Conservation (phyloP, 495 filamentous ascomycete genomes). For the Annulohypoxylon stygium region DNA sequence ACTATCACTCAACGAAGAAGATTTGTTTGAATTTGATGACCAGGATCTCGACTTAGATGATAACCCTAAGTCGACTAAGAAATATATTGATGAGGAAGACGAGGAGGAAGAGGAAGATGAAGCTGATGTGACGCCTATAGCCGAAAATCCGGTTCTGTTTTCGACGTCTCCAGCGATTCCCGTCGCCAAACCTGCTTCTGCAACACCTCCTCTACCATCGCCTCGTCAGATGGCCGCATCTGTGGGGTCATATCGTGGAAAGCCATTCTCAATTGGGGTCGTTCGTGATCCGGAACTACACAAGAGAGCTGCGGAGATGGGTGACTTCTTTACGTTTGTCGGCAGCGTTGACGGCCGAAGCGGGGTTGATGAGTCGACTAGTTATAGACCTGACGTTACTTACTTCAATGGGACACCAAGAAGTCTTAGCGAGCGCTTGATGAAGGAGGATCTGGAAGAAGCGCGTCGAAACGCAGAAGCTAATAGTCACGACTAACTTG, state of each 20-base stretch:
- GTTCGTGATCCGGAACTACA: conserved; percentile 58
- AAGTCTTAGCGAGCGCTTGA: conserved; percentile 60
- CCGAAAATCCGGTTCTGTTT: conserved; percentile 43
- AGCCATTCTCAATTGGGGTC: conserved; percentile 51
- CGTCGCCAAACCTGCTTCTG: conserved; percentile 39
- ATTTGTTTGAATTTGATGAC: conserved; percentile 49
- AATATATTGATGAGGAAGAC: conserved; percentile 49
- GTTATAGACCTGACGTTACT: conserved; percentile 55
- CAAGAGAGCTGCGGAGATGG: conserved; percentile 60
- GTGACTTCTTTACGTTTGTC: conserved; percentile 60
- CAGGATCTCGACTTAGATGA: conserved; percentile 1
- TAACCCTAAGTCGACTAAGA: conserved; percentile 8
- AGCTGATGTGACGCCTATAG: conserved; percentile 36
- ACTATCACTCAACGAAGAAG: conserved; percentile 43
- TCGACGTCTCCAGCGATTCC: conserved; percentile 41
- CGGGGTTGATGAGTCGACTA: conserved; percentile 56
- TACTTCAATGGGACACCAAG: conserved; percentile 52
- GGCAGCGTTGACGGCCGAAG: conserved; percentile 60
- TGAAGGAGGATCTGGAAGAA: conserved; percentile 55
- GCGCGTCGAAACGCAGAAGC: conserved; percentile 36
- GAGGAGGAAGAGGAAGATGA: conserved; percentile 45
- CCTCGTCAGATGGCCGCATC: conserved; percentile 43
- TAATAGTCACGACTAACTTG: conserved; percentile 24
- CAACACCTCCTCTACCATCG: conserved; percentile 27
- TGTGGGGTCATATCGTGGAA: conserved; percentile 61